These are phyloP conservation scores for Lipomyces starkeyi DNA, from an alignment of 805 yeast species.

Conservation along the genomic window DNA sequence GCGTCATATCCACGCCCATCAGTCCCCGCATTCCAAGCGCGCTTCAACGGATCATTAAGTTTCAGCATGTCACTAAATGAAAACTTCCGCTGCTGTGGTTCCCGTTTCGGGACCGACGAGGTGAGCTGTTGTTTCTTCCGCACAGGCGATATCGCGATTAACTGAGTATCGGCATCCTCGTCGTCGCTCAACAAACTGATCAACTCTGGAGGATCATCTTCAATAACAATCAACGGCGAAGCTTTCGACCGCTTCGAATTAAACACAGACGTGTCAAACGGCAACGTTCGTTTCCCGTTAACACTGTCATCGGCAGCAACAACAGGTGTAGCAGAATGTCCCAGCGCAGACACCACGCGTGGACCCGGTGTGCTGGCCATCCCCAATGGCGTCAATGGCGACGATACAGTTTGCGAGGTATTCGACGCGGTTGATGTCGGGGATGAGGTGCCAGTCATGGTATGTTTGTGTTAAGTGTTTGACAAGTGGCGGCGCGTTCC, in stretches of 20 bases:
- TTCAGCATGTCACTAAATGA: not conserved
- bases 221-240: slow-evolving; percentile 14
- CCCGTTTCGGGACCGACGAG: not conserved
- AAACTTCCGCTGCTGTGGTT: not conserved
- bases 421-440: slow-evolving; percentile 1
- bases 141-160: slow-evolving; percentile 9
- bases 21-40: not conserved
- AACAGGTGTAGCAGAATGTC: not conserved
- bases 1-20: not conserved
- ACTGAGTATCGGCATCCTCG: slow-evolving; percentile 18
- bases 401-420: not conserved
- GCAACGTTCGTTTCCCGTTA: not conserved
- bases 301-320: not conserved
- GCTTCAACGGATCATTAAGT: not conserved
- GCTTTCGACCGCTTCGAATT: slow-evolving; percentile 5
- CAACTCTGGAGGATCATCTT: slow-evolving; percentile 28
- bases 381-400: slow-evolving; percentile 1
- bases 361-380: not conserved
- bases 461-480: not conserved
- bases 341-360: not conserved
- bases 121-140: not conserved
- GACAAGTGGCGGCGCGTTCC: not conserved
- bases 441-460: slow-evolving; percentile 2
- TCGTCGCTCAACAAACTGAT: slow-evolving; percentile 33
- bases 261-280: not conserved